These are phyloP conservation scores for Thielaviopsis punctulata DNA, from an alignment of 2,329 filamentous ascomycete genomes.

Conservation along the genomic window DNA sequence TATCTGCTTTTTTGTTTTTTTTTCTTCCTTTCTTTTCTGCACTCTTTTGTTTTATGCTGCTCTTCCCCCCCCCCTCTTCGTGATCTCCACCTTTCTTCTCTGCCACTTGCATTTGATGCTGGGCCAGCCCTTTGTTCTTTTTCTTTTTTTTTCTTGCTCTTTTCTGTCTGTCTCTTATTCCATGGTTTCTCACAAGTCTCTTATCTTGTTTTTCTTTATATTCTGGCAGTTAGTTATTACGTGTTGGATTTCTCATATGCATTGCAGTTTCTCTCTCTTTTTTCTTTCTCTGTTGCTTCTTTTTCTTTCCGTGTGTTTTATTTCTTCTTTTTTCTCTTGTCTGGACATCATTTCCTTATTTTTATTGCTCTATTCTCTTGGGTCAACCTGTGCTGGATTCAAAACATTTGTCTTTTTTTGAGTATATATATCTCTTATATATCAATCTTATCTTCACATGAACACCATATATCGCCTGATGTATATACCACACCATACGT, in stretches of 20 bases:
- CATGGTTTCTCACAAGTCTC: background rate
- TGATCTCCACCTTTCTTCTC: background rate
- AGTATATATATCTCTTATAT: too few relatives aligned
- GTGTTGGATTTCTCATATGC: background rate
- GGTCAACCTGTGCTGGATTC: background rate
- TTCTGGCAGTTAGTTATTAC: slow-evolving; percentile 1
- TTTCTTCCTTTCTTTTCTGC: background rate
- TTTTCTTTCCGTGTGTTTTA: background rate
- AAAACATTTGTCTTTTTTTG: background rate
- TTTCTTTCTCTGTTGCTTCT: background rate
- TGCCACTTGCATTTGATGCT: background rate
- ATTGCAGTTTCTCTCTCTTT: background rate
- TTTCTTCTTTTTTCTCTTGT: background rate
- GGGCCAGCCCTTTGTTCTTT: background rate
- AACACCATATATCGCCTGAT: background rate
- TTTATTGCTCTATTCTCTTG: background rate
- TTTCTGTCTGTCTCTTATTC: background rate
- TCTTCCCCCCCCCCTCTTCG: background rate
- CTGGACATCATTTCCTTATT: background rate
- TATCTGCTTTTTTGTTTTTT: slow-evolving; percentile 1
- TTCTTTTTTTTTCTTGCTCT: background rate
- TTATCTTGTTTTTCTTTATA: background rate
- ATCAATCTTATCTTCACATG: background rate
- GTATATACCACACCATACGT: background rate
- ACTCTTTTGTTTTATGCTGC: background rate